These are phyloP conservation scores for Phyllosticta paracitricarpa DNA, from an alignment of 2,329 filamentous ascomycete species.

Conservation along the genomic window DNA sequence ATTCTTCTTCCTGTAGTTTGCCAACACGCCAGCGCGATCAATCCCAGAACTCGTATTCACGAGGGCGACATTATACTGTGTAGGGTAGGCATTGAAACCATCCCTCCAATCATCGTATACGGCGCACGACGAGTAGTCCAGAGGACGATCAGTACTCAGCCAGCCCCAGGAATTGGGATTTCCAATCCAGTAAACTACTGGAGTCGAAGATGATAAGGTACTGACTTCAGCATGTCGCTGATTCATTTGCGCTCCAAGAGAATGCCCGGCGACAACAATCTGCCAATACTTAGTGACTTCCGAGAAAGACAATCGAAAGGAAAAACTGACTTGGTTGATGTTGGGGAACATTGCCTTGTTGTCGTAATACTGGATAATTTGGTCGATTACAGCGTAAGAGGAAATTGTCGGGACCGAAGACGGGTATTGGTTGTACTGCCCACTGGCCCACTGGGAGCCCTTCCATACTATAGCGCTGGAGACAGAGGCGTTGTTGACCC, in stretches of 20 bases:
- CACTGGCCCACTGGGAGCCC: slow-evolving; percentile 9
- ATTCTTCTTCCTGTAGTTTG: slow-evolving; percentile 24
- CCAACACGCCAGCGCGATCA: slow-evolving; percentile 19
- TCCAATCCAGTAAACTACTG: slow-evolving; percentile 9
- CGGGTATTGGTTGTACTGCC: slow-evolving; percentile 9
- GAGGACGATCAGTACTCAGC: slow-evolving; percentile 21
- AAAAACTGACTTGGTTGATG: not conserved
- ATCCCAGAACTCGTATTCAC: slow-evolving; percentile 16
- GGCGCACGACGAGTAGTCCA: slow-evolving; percentile 20
- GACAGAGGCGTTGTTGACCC: not conserved
- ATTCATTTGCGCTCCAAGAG: slow-evolving; percentile 8
- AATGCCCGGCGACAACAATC: slow-evolving; percentile 10
- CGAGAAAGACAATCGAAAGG: not conserved
- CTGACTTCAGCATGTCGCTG: slow-evolving; percentile 10
- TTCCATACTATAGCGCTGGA: slow-evolving; percentile 6
- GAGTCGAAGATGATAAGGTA: not conserved
- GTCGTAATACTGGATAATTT: slow-evolving; percentile 9
- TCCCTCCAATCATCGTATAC: slow-evolving; percentile 27
- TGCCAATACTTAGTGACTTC: not conserved
- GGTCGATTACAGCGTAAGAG: slow-evolving; percentile 7
- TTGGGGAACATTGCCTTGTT: slow-evolving; percentile 8
- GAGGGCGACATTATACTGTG: slow-evolving; percentile 16
- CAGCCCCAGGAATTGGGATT: slow-evolving; percentile 22
- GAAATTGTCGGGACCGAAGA: slow-evolving; percentile 5
- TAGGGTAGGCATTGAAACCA: slow-evolving; percentile 23